Percentiles rank a stretch among this genome's conserved stretches.
Conservation (phyloP, 495 filamentous ascomycete species). For the Aspergillus ostianus region DNA sequence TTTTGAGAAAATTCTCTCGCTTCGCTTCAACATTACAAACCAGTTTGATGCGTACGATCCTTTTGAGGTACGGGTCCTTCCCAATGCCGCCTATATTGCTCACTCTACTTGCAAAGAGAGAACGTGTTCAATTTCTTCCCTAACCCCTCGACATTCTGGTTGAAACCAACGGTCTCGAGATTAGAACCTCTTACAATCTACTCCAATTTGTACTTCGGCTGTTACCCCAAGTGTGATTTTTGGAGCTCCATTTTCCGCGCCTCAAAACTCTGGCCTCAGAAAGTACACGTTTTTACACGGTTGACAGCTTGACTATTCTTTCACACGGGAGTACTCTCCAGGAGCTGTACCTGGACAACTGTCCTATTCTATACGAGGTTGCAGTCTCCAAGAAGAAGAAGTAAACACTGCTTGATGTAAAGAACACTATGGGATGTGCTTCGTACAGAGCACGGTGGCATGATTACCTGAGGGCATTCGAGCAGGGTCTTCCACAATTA, state of each 20-base stretch:
- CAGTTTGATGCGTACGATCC: slow-evolving; percentile 12
- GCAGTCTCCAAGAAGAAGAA: background rate
- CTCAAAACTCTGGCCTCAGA: slow-evolving; percentile 25
- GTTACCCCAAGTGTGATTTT: slow-evolving; percentile 21
- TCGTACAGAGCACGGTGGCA: slow-evolving; percentile 22
- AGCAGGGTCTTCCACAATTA: slow-evolving; percentile 12
- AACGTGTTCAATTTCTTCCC: slow-evolving; percentile 15
- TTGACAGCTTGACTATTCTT: slow-evolving; percentile 27
- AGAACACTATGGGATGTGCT: background rate
- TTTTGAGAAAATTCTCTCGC: slow-evolving; percentile 12
- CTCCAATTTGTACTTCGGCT: slow-evolving; percentile 22
- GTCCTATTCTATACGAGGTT: slow-evolving; percentile 15
- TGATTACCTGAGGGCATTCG: slow-evolving; percentile 22
- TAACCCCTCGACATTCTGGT: slow-evolving; percentile 20
- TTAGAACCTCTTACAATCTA: slow-evolving; percentile 27
- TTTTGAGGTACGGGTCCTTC: slow-evolving; percentile 7
- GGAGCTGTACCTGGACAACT: slow-evolving; percentile 27
- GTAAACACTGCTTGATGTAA: background rate
- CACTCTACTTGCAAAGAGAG: background rate
- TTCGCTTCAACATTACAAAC: slow-evolving; percentile 23
- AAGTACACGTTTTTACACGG: slow-evolving; percentile 27
- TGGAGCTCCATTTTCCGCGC: slow-evolving; percentile 20
- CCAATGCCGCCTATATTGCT: background rate
- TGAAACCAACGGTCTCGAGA: slow-evolving; percentile 18
- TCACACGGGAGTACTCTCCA: slow-evolving; percentile 19